Evolutionary conservation across 139 green algal species (phyloP), one percentile per base, ranked within the genome.

Genomic region (Chlamydomonas sp.): DNA sequence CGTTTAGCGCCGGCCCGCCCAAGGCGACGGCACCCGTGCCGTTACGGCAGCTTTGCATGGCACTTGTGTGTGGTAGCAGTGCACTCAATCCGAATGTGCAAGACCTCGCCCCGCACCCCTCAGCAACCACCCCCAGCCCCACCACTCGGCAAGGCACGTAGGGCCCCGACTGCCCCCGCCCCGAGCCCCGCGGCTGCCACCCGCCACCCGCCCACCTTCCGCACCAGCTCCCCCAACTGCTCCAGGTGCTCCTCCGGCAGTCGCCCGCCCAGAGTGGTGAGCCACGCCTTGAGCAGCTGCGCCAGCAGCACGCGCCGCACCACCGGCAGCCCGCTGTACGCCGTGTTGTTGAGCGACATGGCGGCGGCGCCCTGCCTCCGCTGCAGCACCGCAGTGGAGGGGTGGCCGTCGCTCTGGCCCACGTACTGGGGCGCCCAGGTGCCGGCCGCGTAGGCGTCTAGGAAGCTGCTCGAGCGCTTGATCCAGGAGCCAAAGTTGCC

Each of bases 321-420:
- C 57, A 80, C n/a, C 9, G 82, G 82, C 15, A 86, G 71, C 4
- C 20, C 82, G 59, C 60, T 80, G 60, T 63, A 63, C 4, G 82
- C 71, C 4, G 80, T 85, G 14, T 68, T 66, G 64, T 78, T 85
- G 4, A 78, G 1, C 16, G 10, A 60, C 16, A 85, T 49, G 31
- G 31, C 31, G 31, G 31, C 31, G 31, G 31, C 31, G 31, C 31
- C 31, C 31, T 49, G 31, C 31, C 31, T 49, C 31, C 31, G 31
- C 31, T 49, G 31, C 31, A 49, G 31, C 31, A 49, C 31, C 31
- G 31, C 31, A 49, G 31, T 49, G 31, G 31, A 49, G 31, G 31
- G 31, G 31, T 49, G 31, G 31, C 31, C 31, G 31, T 49, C 16
- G 16, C 18, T 6, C 16, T 68, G 7, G 58, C 18, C 4, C 10